Evolutionary conservation across 805 yeast species (phyloP).

Genomic region (Scheffersomyces spartinae): DNA sequence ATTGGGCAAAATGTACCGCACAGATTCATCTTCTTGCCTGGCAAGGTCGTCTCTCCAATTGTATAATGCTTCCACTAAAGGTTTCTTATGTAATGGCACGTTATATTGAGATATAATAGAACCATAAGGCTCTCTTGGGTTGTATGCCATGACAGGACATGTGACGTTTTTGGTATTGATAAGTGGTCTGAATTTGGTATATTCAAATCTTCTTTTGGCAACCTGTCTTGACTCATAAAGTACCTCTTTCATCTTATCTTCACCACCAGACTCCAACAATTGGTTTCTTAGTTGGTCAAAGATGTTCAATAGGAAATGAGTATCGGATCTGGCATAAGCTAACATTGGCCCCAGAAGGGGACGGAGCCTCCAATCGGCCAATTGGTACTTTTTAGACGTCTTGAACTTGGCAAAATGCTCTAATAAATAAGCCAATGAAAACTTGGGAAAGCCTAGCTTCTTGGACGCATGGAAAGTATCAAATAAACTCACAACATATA

Average conservation of each 20-base stretch:
- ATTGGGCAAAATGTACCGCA: slow-evolving; percentile 74
- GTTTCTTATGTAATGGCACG: slow-evolving; percentile 41
- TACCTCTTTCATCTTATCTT: slow-evolving; percentile 45
- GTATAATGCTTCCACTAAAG: slow-evolving; percentile 48
- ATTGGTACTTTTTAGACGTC: slow-evolving; percentile 88
- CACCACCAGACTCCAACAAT: slow-evolving; percentile 29
- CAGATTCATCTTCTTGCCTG: slow-evolving; percentile 70
- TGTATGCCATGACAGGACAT: slow-evolving; percentile 34
- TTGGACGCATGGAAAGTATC: slow-evolving; percentile 90
- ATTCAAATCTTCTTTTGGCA: slow-evolving; percentile 74
- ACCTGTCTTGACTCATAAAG: slow-evolving; percentile 67
- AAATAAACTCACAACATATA: slow-evolving; percentile 79
- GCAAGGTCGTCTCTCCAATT: slow-evolving; percentile 81
- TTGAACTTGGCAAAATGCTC: slow-evolving; percentile 73
- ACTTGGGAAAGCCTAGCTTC: slow-evolving; percentile 66
- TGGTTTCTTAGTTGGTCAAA: slow-evolving; percentile 62
- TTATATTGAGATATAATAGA: slow-evolving; percentile 53
- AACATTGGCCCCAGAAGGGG: slow-evolving; percentile 70
- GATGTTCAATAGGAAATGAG: slow-evolving; percentile 78
- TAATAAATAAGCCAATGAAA: slow-evolving; percentile 73
- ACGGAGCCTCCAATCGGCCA: slow-evolving; percentile 93
- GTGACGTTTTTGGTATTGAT: slow-evolving; percentile 21
- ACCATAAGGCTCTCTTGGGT: slow-evolving; percentile 56
- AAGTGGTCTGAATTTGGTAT: slow-evolving; percentile 49
- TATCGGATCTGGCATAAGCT: slow-evolving; percentile 88